Percentiles rank a stretch among this genome's conserved stretches.
Conservation (phyloP, 306 rosid genomes). For the Dryas drummondii region DNA sequence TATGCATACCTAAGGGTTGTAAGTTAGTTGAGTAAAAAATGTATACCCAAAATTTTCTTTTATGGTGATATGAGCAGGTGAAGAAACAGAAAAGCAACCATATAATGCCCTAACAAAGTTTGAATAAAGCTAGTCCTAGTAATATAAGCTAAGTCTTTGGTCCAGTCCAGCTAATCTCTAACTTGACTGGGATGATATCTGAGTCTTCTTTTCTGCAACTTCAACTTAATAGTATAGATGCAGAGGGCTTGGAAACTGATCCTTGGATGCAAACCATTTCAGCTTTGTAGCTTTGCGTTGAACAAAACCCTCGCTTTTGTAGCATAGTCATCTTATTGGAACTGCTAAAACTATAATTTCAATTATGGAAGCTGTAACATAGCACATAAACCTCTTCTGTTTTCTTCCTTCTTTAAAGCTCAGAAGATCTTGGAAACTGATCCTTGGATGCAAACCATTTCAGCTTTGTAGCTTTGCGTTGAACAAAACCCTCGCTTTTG, state of each 20-base stretch:
- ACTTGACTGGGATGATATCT: background rate
- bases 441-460: background rate
- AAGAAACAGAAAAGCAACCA: background rate
- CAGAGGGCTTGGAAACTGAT: background rate
- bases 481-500: background rate
- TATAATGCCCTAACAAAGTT: background rate
- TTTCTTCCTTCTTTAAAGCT: too few relatives aligned
- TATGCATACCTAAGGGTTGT: too few relatives aligned
- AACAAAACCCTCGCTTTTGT: background rate
- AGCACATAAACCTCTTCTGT: too few relatives aligned
- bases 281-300: background rate
- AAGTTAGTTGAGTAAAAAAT: background rate
- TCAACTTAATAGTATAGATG: background rate
- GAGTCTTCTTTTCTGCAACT: background rate
- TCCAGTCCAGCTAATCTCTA: background rate
- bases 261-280: background rate
- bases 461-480: background rate
- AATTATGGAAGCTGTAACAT: background rate
- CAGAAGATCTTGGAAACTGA: background rate
- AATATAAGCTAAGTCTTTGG: background rate
- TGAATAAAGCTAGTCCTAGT: background rate
- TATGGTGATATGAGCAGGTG: background rate
- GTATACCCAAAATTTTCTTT: background rate
- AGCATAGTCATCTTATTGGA: background rate
- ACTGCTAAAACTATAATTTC: background rate